Base-by-base conservation (phyloP, 768 basidiomycete genomes). In the Lyophyllum decastes region DNA sequence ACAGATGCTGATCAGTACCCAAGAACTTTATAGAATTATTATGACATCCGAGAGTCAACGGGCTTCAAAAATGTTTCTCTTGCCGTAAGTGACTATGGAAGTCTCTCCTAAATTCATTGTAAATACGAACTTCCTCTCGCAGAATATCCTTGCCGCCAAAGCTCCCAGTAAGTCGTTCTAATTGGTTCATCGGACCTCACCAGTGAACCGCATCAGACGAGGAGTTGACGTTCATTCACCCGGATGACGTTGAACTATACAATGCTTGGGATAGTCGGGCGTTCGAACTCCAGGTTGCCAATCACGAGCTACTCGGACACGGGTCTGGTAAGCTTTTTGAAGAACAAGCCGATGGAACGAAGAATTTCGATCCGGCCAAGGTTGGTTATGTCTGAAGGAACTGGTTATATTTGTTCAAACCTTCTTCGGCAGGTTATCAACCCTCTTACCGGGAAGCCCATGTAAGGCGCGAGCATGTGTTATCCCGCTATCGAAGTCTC, bases 31-130 rank as follows among this genome's bases (percentile, higher is more conserved):
- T 62, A 87, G 82, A 92, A 92, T 64, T 93, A 94, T 64, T 94
- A 92, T 64, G 84, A 92, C 58, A 82, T 95, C 59, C 82, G 94
- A 43, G 93, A 92, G 68, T 81, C 84, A 2, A 78, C 79, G 34
- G 94, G 94, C 0, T 95, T 94, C 76, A 95, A 95, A 77, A 95
- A 95, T 64, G 93, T 95, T 38, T 91, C 89, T 0, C 80, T 94
- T 25, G 85, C 88, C 1, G 89, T 89, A 70, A 59, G 87, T 70
- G 35, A 26, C 55, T 27, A 34, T 34, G 12, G 48, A 30, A 34
- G 38, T 26, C 26, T 49, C 24, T 34, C 21, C 56, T 35, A 8
- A 33, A 9, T 35, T 3, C 34, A 17, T 27, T 10, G 12, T 17
- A n/a, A 59, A 19, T 26, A 34, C 38, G 49, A 25, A 14, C 49